Evolutionary conservation across 2,329 filamentous ascomycete species (phyloP).

Genomic region (Sporothrix schenckii): DNA sequence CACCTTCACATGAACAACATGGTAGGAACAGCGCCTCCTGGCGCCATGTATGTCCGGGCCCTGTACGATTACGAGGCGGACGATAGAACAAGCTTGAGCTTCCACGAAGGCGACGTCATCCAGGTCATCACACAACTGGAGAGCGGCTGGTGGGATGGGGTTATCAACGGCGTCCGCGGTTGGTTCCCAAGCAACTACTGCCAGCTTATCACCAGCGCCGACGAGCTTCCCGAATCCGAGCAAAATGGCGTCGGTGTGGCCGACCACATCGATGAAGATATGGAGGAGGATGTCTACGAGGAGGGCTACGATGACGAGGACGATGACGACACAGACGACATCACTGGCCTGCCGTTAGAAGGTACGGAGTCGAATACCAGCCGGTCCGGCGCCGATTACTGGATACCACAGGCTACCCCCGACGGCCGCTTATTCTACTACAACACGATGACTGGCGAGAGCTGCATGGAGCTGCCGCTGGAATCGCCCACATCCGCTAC

Average conservation of each 20-base stretch:
- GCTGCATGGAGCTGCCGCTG: conserved; percentile 89
- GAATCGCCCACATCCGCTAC: conserved; percentile 81
- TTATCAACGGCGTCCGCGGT: conserved; percentile 93
- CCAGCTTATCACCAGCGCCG: conserved; percentile 75
- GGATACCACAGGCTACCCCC: conserved; percentile 95
- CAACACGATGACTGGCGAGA: conserved; percentile 95
- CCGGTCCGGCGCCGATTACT: conserved; percentile 90
- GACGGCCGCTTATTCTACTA: conserved; percentile 96
- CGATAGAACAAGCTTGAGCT: conserved; percentile 94
- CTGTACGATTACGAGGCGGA: conserved; percentile 98
- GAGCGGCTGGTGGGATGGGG: conserved; percentile 99
- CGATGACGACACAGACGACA: conserved; percentile 54
- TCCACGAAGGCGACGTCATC: conserved; percentile 94
- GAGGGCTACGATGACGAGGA: conserved; percentile 69
- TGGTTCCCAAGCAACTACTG: conserved; percentile 99
- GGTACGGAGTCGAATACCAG: conserved; percentile 60
- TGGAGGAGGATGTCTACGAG: conserved; percentile 69
- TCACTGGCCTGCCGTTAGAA: conserved; percentile 66
- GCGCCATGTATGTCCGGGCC: conserved; percentile 87
- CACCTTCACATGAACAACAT: conserved; percentile 60
- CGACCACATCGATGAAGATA: conserved; percentile 63
- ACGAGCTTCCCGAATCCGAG: conserved; percentile 68
- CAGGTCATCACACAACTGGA: conserved; percentile 98
- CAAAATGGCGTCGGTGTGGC: conserved; percentile 58
- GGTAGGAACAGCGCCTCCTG: conserved; percentile 60